These are phyloP conservation scores for Pezicula rhizophila DNA, from an alignment of 2,329 filamentous ascomycete species.

Conservation along the genomic window DNA sequence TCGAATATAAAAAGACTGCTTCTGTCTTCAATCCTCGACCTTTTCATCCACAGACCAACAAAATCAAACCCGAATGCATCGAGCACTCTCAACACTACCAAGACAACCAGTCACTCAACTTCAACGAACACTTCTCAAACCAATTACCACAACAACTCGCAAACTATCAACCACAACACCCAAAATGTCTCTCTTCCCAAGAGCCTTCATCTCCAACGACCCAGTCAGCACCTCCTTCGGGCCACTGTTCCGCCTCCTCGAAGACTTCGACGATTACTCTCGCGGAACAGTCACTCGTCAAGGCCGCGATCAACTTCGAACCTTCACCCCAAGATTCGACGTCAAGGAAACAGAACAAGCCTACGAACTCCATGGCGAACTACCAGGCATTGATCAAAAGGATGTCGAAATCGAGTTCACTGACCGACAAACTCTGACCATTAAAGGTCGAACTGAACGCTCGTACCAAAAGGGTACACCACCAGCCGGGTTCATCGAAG, in stretches of 20 bases:
- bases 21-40: no score
- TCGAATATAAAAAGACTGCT: no score
- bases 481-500: conserved; percentile 41
- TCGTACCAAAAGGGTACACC: conserved; percentile 33
- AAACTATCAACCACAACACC: no score
- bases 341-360: conserved; percentile 59
- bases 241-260: conserved; percentile 54
- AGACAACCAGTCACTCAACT: no score
- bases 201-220: conserved; percentile 17
- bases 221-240: conserved; percentile 35
- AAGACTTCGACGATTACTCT: conserved; percentile 51
- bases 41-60: no score
- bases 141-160: no score
- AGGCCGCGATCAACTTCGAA: conserved; percentile 1
- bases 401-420: conserved; percentile 70
- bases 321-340: conserved; percentile 58
- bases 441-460: conserved; percentile 59
- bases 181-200: conserved; percentile 54
- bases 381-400: conserved; percentile 66
- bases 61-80: no score
- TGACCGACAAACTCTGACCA: conserved; percentile 53
- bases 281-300: conserved; percentile 14
- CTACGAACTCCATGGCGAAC: conserved; percentile 73
- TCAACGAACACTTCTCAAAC: no score
- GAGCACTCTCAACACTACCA: no score